Base-by-base conservation (phyloP, 1,139 yeast species). In the Scheffersomyces lignicola region DNA sequence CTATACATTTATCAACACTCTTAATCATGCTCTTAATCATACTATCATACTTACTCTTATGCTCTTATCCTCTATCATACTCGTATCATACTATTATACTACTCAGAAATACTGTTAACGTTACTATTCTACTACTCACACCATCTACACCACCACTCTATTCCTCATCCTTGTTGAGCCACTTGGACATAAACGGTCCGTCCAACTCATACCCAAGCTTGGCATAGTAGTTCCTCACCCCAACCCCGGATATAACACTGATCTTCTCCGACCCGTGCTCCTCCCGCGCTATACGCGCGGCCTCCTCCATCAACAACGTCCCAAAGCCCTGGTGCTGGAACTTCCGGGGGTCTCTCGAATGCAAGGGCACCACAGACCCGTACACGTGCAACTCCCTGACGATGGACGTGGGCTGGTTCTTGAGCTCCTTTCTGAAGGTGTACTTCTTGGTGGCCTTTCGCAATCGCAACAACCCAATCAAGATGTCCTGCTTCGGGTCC, bases 301-400 rank as follows among this genome's bases (percentile, higher is more conserved):
- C 98, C 60, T 92, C 98, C 62, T 94, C 98, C 98, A 92, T 92
- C 38, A 92, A 65, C 51, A 92, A 71, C 2, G 98, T 90, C 43
- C 99, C 99, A 57, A 92, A 92, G 13, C 99, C 99, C 72, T 94
- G 98, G 69, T 92, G 99, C 68, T 92, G 99, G 68, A 92, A 92
- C 60, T 92, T 92, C 52, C 96, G 77, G 34, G 98, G 98, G 61
- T 92, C 98, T 49, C 97, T 76, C n/a, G 95, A 85, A 59, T 94
- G 98, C 44, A 92, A 66, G 2, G 99, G 98, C 22, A 92, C 99
- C 18, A 90, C 97, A 3, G 96, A 86, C 7, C 99, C 99, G 53
- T 92, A 92, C 18, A 92, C 99, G 53, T 92, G 99, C 47, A 92
- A 71, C 60, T 92, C 99, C 58, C 99, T 78, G 18, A 92, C 97